Conservation (phyloP, 2,329 filamentous ascomycete species). For the Knufia fluminis region DNA sequence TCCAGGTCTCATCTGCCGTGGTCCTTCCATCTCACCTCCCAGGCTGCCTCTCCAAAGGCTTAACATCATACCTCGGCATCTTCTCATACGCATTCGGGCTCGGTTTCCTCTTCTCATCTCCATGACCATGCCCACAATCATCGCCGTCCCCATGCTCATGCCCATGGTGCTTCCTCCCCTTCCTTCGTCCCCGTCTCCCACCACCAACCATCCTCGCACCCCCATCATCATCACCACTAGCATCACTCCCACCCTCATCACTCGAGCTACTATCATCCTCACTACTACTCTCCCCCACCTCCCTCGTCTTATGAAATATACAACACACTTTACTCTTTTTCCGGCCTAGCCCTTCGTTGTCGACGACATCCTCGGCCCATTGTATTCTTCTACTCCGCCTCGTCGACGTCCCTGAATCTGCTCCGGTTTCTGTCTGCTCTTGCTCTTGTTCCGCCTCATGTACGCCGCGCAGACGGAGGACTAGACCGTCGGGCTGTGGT, state of each 20-base stretch:
- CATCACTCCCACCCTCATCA: constrained; percentile 40
- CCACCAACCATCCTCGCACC: constrained; percentile 24
- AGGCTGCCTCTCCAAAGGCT: constrained; percentile 8
- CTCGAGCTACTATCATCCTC: constrained; percentile 36
- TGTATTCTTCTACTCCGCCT: constrained; percentile 63
- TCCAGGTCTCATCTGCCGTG: no score
- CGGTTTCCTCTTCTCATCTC: constrained; percentile 26
- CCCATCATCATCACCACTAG: constrained; percentile 36
- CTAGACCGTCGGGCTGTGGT: constrained; percentile 13
- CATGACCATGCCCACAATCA: constrained; percentile 19
- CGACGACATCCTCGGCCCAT: constrained; percentile 87
- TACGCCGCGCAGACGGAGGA: constrained; percentile 23
- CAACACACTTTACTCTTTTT: constrained; percentile 99
- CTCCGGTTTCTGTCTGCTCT: background rate
- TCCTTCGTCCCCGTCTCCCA: constrained; percentile 21
- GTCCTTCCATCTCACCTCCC: background rate
- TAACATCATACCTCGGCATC: constrained; percentile 29
- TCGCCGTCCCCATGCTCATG: constrained; percentile 16
- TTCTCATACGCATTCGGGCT: constrained; percentile 41
- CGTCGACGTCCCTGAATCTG: constrained; percentile 9
- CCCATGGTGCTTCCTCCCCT: constrained; percentile 16
- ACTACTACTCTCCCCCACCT: constrained; percentile 70
- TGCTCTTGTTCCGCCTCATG: constrained; percentile 9
- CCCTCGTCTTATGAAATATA: constrained; percentile 85
- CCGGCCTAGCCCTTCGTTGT: constrained; percentile 89